Conservation (phyloP, 179 eudicot genomes). For the Beta corolliflora region DNA sequence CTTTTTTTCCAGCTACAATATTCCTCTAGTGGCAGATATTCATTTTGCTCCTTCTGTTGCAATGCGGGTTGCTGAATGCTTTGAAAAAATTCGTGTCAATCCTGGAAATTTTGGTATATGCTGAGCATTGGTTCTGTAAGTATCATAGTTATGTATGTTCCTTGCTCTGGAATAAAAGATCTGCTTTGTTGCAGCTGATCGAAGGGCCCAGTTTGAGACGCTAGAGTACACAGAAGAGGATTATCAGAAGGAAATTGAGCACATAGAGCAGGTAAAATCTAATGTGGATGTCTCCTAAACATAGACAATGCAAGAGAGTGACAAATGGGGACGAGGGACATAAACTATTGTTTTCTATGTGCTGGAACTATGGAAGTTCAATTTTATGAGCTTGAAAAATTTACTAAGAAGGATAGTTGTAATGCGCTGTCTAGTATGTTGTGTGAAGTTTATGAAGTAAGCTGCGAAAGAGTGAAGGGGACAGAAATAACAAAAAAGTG, state of each 20-base stretch:
- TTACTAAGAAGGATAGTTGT: neutral
- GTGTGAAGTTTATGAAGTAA: neutral
- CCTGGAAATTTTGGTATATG: conserved; percentile 93
- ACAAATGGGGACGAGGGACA: neutral
- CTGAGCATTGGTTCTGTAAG: conserved; percentile 20
- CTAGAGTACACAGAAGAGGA: conserved; percentile 95
- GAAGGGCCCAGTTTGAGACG: conserved; percentile 93
- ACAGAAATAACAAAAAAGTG: neutral
- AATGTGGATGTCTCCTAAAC: neutral
- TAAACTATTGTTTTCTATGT: neutral
- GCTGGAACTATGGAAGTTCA: neutral
- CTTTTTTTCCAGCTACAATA: conserved; percentile 73
- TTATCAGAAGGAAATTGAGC: conserved; percentile 96
- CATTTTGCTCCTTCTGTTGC: conserved; percentile 98
- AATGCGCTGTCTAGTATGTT: neutral
- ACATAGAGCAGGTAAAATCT: conserved; percentile 77
- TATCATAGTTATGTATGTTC: conserved; percentile 5
- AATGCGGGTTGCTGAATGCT: conserved; percentile 92
- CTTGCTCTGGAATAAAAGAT: conserved; percentile 16
- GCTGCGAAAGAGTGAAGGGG: neutral
- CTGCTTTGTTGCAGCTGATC: conserved; percentile 74
- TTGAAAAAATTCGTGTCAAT: conserved; percentile 97
- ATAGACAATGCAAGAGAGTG: neutral
- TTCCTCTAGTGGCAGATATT: conserved; percentile 97
- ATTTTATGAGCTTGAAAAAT: neutral